These are phyloP conservation scores for Claviceps cyperi DNA, from an alignment of 2,329 filamentous ascomycete species.

Conservation along the genomic window DNA sequence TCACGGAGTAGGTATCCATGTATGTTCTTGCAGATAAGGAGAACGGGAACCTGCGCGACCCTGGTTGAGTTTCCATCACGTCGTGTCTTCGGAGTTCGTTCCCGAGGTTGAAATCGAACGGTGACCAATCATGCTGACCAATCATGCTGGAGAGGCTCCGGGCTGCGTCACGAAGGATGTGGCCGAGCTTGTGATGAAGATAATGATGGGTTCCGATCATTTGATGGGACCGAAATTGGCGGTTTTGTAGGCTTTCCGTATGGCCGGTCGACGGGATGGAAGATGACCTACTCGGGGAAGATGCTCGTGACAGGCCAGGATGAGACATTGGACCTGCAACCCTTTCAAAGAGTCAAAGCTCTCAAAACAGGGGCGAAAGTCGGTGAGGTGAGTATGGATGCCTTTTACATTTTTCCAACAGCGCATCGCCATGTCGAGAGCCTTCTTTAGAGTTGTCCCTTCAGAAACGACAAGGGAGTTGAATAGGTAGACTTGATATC, in stretches of 20 bases:
- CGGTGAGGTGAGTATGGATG: neutral
- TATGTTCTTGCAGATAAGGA: neutral
- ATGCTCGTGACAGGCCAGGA: neutral
- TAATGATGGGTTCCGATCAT: too few species aligned
- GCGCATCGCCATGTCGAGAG: neutral
- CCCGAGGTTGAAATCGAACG: neutral
- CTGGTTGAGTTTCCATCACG: neutral
- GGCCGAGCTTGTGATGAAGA: neutral
- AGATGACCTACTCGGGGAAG: neutral
- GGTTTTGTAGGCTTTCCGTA: neutral
- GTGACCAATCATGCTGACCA: too few species aligned
- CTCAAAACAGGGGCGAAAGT: neutral
- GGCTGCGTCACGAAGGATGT: neutral
- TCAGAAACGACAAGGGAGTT: neutral
- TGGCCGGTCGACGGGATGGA: neutral
- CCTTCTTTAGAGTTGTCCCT: too few species aligned
- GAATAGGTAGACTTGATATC: neutral
- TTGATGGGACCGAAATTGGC: neutral
- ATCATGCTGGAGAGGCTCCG: neutral
- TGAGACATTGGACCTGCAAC: neutral
- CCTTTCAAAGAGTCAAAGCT: neutral
- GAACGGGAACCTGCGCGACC: neutral
- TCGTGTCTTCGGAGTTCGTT: neutral
- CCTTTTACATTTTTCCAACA: neutral
- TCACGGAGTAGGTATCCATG: neutral